Evolutionary conservation across 2,329 filamentous ascomycete species (phyloP), one percentile per base, ranked within the genome.

Genomic region (Xylariaceae sp.): DNA sequence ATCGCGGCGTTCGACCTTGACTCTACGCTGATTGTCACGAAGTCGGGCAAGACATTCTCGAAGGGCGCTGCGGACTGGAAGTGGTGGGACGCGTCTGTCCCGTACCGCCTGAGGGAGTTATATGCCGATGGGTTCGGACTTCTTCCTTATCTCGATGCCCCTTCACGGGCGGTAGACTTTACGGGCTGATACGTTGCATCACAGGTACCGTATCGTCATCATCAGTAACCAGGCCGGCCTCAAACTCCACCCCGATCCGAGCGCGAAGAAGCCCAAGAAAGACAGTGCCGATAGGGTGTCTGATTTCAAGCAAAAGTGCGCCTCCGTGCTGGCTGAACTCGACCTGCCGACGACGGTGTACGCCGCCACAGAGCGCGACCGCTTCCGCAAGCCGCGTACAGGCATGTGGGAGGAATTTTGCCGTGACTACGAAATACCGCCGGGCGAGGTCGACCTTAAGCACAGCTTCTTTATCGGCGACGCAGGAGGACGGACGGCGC

Each of bases 141-240:
- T 27, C 2, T 19, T 19, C 19, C 19, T 19, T 19, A 19, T 19
- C 30, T 35, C 47, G 35, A 9, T 11, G 35, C 35, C 26, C 8
- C 1, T 45, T 2, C 5, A 19, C 19, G 19, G 19, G 19, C 19
- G 19, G 19, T 19, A 19, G 27, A 8, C 30, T n/a, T 9, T 4
- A 11, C 11, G 9, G 19, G 42, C 57, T 60, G 30, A 61, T 12
- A 3, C 2, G 3, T 9, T 19, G 34, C 29, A 27, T 26, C 27
- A 8, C 64, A 88, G 87, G 32, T 95, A 88, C 70, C 80, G 80
- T 45, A 72, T 97, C 9, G 80, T 89, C 19, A 81, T 97, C 47
- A 73, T 99, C 48, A 95, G 89, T 59, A 99, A 99, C 70, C 94
- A 99, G 71, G 91, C 80, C 48, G 90, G 88, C 11, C 77, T 99